These are phyloP conservation scores for Trichophyton equinum DNA, from an alignment of 2,329 filamentous ascomycete genomes.

Conservation along the genomic window DNA sequence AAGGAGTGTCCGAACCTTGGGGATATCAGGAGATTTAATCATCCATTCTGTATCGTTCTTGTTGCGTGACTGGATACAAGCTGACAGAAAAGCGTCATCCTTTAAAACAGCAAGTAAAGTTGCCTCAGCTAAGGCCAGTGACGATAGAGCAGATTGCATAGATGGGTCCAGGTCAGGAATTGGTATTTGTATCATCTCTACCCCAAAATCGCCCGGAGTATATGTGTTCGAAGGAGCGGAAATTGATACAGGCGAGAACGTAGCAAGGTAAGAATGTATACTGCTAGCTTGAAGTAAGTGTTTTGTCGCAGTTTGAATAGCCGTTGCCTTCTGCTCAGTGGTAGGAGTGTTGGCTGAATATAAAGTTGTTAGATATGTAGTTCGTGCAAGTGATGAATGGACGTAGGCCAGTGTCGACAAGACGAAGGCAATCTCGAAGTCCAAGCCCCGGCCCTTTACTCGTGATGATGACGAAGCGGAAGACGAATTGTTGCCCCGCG, in stretches of 20 bases:
- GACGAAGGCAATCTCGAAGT: conserved; percentile 71
- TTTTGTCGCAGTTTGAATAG: conserved; percentile 63
- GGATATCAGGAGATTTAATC: conserved; percentile 78
- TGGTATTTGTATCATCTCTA: conserved; percentile 9
- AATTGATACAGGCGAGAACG: conserved; percentile 35
- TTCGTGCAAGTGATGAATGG: conserved; percentile 59
- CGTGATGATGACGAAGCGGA: conserved; percentile 25
- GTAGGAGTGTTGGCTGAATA: conserved; percentile 54
- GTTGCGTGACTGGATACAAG: conserved; percentile 70
- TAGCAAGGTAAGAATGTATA: conserved; percentile 60
- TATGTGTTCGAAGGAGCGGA: conserved; percentile 36
- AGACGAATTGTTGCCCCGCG: conserved; percentile 38
- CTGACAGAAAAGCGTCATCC: conserved; percentile 81
- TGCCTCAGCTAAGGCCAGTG: conserved; percentile 69
- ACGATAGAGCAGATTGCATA: conserved; percentile 32
- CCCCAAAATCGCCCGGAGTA: background rate
- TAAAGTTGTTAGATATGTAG: conserved; percentile 54
- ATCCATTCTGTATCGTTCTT: conserved; percentile 87
- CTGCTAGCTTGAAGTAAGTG: conserved; percentile 65
- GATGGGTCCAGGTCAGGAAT: conserved; percentile 37
- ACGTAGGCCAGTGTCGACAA: conserved; percentile 65
- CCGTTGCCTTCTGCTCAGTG: conserved; percentile 54
- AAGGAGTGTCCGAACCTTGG: conserved; percentile 76
- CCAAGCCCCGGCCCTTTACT: conserved; percentile 59
- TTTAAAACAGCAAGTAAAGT: conserved; percentile 83